Percentiles rank a stretch among this genome's conserved stretches.
phyloP scores from a whole-genome alignment of 2,329 filamentous ascomycete genomes.

The Tolypocladium pustulatum region DNA sequence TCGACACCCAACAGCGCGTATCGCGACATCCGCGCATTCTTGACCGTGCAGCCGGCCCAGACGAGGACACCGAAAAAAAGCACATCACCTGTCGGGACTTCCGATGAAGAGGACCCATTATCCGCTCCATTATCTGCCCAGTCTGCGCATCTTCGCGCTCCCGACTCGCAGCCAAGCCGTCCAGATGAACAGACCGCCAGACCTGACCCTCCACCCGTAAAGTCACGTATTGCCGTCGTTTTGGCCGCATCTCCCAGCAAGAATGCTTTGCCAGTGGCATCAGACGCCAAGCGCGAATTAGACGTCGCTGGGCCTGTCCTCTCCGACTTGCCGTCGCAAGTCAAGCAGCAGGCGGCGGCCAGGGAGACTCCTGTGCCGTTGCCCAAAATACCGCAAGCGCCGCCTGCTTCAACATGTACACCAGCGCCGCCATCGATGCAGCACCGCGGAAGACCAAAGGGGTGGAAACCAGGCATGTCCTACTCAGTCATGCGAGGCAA shows the following conservation, averaged over 20 bases:
- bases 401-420: not conserved
- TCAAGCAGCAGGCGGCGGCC: not conserved
- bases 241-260: slow-evolving; percentile 8
- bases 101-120: slow-evolving; percentile 12
- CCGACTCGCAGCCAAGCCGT: slow-evolving; percentile 1
- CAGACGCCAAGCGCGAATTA: not conserved
- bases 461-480: slow-evolving; percentile 25
- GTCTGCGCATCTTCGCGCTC: not conserved
- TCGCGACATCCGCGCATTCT: slow-evolving; percentile 2
- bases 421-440: not conserved
- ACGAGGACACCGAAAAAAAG: not conserved
- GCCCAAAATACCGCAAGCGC: not conserved
- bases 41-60: not conserved
- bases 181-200: not conserved
- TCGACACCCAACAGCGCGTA: not conserved
- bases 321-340: slow-evolving; percentile 12
- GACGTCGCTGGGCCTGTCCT: slow-evolving; percentile 1
- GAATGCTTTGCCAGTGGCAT: slow-evolving; percentile 4
- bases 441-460: slow-evolving; percentile 35
- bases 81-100: slow-evolving; percentile 3
- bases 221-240: slow-evolving; percentile 10
- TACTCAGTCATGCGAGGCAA: slow-evolving; percentile 12
- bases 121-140: slow-evolving; percentile 5
- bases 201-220: not conserved
- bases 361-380: slow-evolving; percentile 7